phyloP scores from a whole-genome alignment of 2,329 filamentous ascomycete species.

The Metarhizium guizhouense region DNA sequence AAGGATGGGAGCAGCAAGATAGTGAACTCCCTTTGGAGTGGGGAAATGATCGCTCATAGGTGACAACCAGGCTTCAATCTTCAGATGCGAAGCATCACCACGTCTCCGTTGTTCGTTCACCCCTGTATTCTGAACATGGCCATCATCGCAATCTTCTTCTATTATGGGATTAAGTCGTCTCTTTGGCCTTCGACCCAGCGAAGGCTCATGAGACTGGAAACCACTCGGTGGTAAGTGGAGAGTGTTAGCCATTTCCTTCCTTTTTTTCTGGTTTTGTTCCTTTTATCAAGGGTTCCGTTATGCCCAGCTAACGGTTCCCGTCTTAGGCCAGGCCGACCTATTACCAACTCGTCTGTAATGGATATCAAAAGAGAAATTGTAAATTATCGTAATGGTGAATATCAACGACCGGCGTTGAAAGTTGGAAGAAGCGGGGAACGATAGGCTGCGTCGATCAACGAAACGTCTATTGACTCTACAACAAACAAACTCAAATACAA shows the following conservation, averaged over 20 bases:
- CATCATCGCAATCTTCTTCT: slow-evolving; percentile 42
- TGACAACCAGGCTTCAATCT: slow-evolving; percentile 49
- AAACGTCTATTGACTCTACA: slow-evolving; percentile 25
- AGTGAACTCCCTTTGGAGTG: slow-evolving; percentile 59
- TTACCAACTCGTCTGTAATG: neutral
- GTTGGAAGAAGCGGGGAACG: slow-evolving; percentile 19
- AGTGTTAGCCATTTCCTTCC: slow-evolving; percentile 36
- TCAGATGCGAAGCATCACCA: slow-evolving; percentile 31
- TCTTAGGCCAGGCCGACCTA: neutral
- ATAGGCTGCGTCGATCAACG: slow-evolving; percentile 37
- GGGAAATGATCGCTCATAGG: slow-evolving; percentile 59
- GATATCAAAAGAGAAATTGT: neutral
- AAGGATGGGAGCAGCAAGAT: slow-evolving; percentile 53
- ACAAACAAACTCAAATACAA: slow-evolving; percentile 13
- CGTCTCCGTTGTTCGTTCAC: slow-evolving; percentile 17
- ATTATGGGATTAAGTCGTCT: slow-evolving; percentile 57
- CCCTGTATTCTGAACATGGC: slow-evolving; percentile 13
- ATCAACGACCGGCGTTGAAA: slow-evolving; percentile 29
- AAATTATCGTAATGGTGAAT: slow-evolving; percentile 10
- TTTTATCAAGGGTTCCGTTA: slow-evolving; percentile 16
- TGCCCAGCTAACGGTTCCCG: slow-evolving; percentile 16
- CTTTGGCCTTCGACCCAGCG: slow-evolving; percentile 46
- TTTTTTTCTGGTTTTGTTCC: neutral
- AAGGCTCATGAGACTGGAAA: slow-evolving; percentile 40
- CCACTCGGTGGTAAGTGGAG: slow-evolving; percentile 13